Evolutionary conservation across 257 asterid species (phyloP).

Genomic region (Gynochthodes officinalis): DNA sequence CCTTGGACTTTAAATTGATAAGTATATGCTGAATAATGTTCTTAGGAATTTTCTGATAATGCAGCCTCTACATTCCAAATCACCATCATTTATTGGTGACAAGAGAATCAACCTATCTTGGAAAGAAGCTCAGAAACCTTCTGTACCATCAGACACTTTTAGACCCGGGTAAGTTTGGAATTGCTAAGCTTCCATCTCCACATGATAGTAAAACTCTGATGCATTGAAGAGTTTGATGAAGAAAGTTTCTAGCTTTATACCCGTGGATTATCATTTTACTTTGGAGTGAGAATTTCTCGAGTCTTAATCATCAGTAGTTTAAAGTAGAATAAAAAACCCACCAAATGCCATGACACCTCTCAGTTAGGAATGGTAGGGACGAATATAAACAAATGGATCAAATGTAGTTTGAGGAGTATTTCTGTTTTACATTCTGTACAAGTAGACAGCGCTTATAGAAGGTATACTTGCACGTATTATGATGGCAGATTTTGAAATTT

Average conservation of each 20-base stretch:
- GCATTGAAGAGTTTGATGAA: not conserved
- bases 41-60: slow-evolving; percentile 9
- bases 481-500: not conserved
- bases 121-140: slow-evolving; percentile 67
- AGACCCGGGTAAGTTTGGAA: slow-evolving; percentile 53
- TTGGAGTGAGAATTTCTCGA: not conserved
- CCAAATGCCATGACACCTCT: not conserved
- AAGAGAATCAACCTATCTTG: slow-evolving; percentile 73
- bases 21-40: slow-evolving; percentile 21
- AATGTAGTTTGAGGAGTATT: not conserved
- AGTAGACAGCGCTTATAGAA: not conserved
- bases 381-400: not conserved
- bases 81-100: slow-evolving; percentile 84
- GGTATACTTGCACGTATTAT: not conserved
- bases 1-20: slow-evolving; percentile 7
- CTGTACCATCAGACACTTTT: slow-evolving; percentile 38
- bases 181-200: not conserved
- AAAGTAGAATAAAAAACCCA: no score
- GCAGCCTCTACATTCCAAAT: slow-evolving; percentile 77
- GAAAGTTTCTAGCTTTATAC: not conserved
- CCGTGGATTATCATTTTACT: not conserved
- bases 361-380: not conserved
- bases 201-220: not conserved
- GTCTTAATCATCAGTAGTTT: not conserved
- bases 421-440: not conserved